Evolutionary conservation across 2,329 filamentous ascomycete genomes (phyloP).

Genomic region (Aschersonia sp.): DNA sequence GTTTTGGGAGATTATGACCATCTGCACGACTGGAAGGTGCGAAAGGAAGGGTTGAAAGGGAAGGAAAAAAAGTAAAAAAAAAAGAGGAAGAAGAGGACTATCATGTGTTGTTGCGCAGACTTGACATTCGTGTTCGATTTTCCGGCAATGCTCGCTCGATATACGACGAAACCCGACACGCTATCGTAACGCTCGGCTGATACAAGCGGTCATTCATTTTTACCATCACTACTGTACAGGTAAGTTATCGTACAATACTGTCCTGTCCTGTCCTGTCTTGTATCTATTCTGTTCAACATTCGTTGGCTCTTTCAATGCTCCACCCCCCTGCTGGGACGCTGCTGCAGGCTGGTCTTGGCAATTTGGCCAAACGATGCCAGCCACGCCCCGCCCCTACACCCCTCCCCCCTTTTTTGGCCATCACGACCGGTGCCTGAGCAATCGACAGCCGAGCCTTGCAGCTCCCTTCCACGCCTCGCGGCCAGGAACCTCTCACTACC

Average conservation of each 20-base stretch:
- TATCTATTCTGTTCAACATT: no score
- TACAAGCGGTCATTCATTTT: no score
- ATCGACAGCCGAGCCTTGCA: not conserved
- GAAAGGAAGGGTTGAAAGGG: not conserved
- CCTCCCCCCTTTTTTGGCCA: not conserved
- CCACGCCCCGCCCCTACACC: not conserved
- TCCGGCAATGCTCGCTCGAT: not conserved
- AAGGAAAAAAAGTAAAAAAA: not conserved
- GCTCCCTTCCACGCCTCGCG: not conserved
- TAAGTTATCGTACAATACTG: no score
- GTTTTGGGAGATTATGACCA: no score
- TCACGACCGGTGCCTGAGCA: not conserved
- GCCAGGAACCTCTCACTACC: slow-evolving; percentile 3
- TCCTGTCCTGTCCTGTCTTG: no score
- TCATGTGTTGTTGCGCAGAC: not conserved
- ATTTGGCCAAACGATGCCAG: not conserved
- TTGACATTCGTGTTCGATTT: not conserved
- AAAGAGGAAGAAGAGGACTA: not conserved
- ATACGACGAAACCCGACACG: not conserved
- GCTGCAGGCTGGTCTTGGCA: no score
- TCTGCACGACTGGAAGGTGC: no score
- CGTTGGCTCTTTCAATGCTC: no score
- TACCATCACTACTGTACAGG: no score
- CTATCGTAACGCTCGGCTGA: not conserved
- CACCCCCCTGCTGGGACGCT: no score